Evolutionary conservation across 176 grass and related monocot species (phyloP).

Genomic region (Elaeis guineensis): DNA sequence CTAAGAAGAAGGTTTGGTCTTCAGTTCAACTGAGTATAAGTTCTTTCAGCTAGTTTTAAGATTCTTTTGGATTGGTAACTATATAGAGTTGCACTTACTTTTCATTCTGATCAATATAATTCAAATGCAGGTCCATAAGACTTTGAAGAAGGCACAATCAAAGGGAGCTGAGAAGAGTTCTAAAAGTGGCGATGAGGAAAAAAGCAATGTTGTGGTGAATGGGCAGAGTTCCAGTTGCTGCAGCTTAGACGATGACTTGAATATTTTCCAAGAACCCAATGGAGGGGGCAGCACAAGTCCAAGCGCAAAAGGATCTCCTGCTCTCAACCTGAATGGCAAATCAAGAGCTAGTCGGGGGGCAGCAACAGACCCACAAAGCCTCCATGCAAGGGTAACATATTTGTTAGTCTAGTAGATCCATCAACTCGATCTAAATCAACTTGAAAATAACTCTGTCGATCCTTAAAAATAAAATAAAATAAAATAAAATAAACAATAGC

Average conservation of each 20-base stretch:
- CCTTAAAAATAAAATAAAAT: background rate
- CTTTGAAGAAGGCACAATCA: constrained; percentile 26
- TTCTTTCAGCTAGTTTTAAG: background rate
- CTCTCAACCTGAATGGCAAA: constrained; percentile 23
- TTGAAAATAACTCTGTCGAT: background rate
- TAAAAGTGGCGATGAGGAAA: constrained; percentile 44
- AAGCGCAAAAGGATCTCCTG: constrained; percentile 2
- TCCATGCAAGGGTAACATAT: constrained; percentile 56
- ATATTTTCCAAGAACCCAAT: constrained; percentile 29
- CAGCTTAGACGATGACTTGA: constrained; percentile 51
- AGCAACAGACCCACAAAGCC: constrained; percentile 47
- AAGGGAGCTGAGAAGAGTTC: constrained; percentile 35
- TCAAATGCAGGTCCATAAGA: constrained; percentile 41
- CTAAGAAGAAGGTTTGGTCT: constrained; percentile 33
- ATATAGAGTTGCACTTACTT: background rate
- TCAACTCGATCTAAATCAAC: no score
- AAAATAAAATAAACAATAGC: background rate
- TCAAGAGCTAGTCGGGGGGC: constrained; percentile 36
- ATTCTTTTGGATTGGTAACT: background rate
- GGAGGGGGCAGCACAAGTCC: constrained; percentile 32
- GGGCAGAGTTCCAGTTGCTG: constrained; percentile 33
- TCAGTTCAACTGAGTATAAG: constrained; percentile 11
- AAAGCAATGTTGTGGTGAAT: constrained; percentile 14
- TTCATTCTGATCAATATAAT: background rate
- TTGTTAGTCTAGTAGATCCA: background rate